Percentiles rank a stretch among this genome's conserved stretches.
Conservation (phyloP, 2,329 filamentous ascomycete species). For the Botrytis deweyae region DNA sequence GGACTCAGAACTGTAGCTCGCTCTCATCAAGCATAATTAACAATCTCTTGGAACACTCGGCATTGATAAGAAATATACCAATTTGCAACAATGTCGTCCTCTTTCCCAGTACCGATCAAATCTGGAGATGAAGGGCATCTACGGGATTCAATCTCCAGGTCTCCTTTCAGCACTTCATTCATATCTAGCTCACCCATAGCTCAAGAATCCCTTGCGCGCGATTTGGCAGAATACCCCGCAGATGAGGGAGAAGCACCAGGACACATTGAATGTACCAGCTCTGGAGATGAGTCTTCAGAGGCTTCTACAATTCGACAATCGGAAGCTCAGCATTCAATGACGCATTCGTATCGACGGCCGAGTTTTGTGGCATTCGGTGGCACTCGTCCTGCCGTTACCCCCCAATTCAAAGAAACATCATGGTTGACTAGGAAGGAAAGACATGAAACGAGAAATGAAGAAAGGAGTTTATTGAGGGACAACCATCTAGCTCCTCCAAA, state of each 20-base stretch:
- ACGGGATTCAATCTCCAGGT: slow-evolving; percentile 35
- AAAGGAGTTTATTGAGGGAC: slow-evolving; percentile 61
- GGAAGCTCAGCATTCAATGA: slow-evolving; percentile 49
- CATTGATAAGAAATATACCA: neutral
- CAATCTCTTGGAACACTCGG: neutral
- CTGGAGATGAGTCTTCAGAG: slow-evolving; percentile 40
- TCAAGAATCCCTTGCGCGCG: slow-evolving; percentile 62
- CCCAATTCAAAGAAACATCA: slow-evolving; percentile 48
- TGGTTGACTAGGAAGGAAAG: slow-evolving; percentile 54
- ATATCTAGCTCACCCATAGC: slow-evolving; percentile 63
- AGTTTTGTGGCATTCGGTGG: slow-evolving; percentile 74
- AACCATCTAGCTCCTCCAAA: slow-evolving; percentile 66
- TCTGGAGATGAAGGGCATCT: slow-evolving; percentile 13
- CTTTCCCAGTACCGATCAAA: slow-evolving; percentile 32
- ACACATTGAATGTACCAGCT: slow-evolving; percentile 44
- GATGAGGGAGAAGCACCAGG: slow-evolving; percentile 49
- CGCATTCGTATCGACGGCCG: slow-evolving; percentile 71
- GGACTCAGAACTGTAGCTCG: neutral
- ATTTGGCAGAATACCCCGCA: slow-evolving; percentile 64
- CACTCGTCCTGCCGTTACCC: slow-evolving; percentile 67
- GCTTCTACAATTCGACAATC: slow-evolving; percentile 40
- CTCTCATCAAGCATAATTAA: neutral
- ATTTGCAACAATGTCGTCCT: slow-evolving; percentile 36
- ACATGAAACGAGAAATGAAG: slow-evolving; percentile 56
- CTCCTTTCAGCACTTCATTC: slow-evolving; percentile 47